phyloP scores from a whole-genome alignment of 176 grass and related monocot genomes.

The Luzula sylvatica region DNA sequence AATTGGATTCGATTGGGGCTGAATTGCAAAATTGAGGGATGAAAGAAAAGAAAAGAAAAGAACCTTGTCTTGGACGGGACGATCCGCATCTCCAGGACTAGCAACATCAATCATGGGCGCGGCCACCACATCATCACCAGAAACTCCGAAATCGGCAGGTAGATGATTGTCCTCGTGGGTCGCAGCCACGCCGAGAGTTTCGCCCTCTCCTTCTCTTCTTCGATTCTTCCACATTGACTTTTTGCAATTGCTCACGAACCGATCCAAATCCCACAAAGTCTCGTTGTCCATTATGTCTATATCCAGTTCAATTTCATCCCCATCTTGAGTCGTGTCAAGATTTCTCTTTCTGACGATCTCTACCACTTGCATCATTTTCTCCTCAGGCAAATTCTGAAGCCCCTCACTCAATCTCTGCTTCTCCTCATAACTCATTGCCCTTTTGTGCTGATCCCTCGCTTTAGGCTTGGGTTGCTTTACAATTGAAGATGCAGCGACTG shows the following conservation, averaged over 20 bases:
- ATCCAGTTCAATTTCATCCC: constrained; percentile 89
- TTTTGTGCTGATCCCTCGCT: constrained; percentile 71
- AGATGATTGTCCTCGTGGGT: neutral
- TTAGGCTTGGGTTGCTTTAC: constrained; percentile 56
- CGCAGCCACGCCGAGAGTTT: neutral
- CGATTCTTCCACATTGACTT: constrained; percentile 63
- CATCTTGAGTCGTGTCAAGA: constrained; percentile 36
- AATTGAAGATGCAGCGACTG: constrained; percentile 17
- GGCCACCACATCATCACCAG: constrained; percentile 19
- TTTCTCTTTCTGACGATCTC: constrained; percentile 79
- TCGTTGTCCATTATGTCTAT: constrained; percentile 73
- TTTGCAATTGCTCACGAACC: constrained; percentile 79
- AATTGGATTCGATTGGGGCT: neutral
- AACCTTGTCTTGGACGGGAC: constrained; percentile 12
- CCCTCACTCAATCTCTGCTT: constrained; percentile 65
- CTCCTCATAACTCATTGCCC: constrained; percentile 77
- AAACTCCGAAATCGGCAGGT: neutral
- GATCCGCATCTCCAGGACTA: constrained; percentile 9
- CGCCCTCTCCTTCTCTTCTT: constrained; percentile 26
- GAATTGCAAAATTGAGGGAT: neutral
- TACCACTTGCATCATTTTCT: constrained; percentile 78
- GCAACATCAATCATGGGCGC: constrained; percentile 9
- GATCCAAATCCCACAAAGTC: constrained; percentile 88
- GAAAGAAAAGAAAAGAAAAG: neutral
- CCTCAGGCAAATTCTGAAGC: constrained; percentile 53